phyloP scores from a whole-genome alignment of 1,139 yeast genomes.

The Suhomyces panamericanus region DNA sequence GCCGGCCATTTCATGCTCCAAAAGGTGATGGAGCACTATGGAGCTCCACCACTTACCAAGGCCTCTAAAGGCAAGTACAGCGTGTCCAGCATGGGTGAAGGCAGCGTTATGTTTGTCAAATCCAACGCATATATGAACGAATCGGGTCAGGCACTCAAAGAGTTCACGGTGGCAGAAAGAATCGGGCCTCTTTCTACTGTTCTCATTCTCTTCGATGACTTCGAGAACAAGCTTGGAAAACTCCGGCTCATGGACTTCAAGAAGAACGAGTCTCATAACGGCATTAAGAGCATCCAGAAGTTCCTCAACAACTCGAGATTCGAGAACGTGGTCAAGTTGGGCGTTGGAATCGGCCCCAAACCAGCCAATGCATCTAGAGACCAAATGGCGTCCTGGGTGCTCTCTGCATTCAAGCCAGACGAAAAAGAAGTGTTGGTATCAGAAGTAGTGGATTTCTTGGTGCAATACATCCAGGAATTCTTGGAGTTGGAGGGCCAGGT shows the following conservation, averaged over 20 bases:
- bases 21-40: slow-evolving; percentile 26
- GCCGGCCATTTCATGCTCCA: slow-evolving; percentile 41
- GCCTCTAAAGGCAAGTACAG: slow-evolving; percentile 26
- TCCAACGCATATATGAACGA: slow-evolving; percentile 47
- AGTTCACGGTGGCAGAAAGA: slow-evolving; percentile 23
- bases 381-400: slow-evolving; percentile 44
- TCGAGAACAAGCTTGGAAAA: slow-evolving; percentile 33
- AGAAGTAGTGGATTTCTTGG: slow-evolving; percentile 4
- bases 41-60: slow-evolving; percentile 26
- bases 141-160: slow-evolving; percentile 32
- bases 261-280: slow-evolving; percentile 45
- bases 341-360: slow-evolving; percentile 49
- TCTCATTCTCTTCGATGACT: slow-evolving; percentile 42
- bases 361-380: slow-evolving; percentile 36
- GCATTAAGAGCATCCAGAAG: slow-evolving; percentile 31
- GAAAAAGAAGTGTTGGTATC: slow-evolving; percentile 10
- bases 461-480: slow-evolving; percentile 12
- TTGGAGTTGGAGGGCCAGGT: slow-evolving; percentile 11
- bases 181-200: slow-evolving; percentile 20
- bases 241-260: slow-evolving; percentile 32
- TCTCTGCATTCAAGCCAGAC: slow-evolving; percentile 27
- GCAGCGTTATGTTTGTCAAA: slow-evolving; percentile 31
- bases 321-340: slow-evolving; percentile 30
- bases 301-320: slow-evolving; percentile 2
- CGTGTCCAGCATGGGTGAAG: slow-evolving; percentile 18